Evolutionary conservation across 148 eudicot species (phyloP).

Genomic region (Arbutus unedo): DNA sequence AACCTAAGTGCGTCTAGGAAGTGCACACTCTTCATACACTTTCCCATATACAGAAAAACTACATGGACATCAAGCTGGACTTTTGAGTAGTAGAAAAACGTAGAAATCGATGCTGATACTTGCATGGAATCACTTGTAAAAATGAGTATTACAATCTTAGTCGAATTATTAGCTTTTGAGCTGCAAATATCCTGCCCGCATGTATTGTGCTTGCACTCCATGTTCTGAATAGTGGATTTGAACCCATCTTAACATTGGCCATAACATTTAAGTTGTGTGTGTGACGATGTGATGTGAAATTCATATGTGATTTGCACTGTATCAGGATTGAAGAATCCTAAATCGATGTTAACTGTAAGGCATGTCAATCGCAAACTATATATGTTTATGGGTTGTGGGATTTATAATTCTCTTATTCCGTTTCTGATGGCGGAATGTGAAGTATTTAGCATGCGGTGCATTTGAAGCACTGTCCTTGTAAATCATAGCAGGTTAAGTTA

Average conservation of each 20-base stretch:
- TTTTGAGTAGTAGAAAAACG: not conserved
- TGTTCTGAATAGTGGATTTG: not conserved
- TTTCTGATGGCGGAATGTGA: no score
- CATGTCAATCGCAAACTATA: no score
- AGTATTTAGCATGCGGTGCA: no score
- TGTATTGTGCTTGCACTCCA: not conserved
- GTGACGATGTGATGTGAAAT: not conserved
- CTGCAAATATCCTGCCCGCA: not conserved
- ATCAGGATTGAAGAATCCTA: not conserved
- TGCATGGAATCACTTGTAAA: not conserved
- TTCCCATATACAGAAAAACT: not conserved
- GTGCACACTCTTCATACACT: not conserved
- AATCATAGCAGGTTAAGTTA: not conserved
- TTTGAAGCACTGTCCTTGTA: not conserved
- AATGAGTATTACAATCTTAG: not conserved
- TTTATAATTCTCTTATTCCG: no score
- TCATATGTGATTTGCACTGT: not conserved
- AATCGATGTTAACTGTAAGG: not conserved
- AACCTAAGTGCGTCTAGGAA: not conserved
- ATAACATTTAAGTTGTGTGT: not conserved
- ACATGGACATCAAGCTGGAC: not conserved
- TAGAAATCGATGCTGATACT: not conserved
- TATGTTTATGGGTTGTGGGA: no score
- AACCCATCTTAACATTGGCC: not conserved
- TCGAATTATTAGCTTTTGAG: not conserved